Evolutionary conservation across 805 yeast species (phyloP).

Genomic region (Wickerhamia fluorescens): DNA sequence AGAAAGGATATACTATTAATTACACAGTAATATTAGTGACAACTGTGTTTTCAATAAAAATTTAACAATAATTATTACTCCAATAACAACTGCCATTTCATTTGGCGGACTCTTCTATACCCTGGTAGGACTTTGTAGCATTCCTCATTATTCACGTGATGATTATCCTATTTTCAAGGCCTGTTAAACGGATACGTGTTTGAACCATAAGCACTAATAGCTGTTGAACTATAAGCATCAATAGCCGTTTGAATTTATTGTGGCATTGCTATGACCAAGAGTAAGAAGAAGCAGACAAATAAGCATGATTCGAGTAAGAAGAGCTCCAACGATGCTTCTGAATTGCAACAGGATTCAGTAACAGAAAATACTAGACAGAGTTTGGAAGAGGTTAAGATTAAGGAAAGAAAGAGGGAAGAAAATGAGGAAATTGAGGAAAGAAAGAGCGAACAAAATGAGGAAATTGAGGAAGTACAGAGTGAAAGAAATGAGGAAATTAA

Average conservation of each 20-base stretch:
- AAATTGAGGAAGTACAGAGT: conserved; percentile 10
- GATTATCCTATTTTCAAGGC: background rate
- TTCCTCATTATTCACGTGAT: background rate
- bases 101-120: too few relatives aligned
- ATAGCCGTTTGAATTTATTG: background rate
- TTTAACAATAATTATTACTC: too few relatives aligned
- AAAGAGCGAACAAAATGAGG: background rate
- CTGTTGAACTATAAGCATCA: too few relatives aligned
- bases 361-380: too few relatives aligned
- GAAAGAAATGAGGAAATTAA: background rate
- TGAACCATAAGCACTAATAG: too few relatives aligned
- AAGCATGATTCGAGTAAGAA: conserved; percentile 16
- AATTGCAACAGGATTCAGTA: too few relatives aligned
- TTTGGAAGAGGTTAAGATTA: too few relatives aligned
- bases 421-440: conserved; percentile 1
- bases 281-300: conserved; percentile 18
- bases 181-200: background rate
- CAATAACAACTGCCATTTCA: too few relatives aligned
- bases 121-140: too few relatives aligned
- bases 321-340: conserved; percentile 8
- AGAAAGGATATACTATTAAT: too few relatives aligned
- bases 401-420: background rate
- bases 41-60: too few relatives aligned
- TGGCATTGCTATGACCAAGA: conserved; percentile 10
- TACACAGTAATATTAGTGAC: too few relatives aligned